Evolutionary conservation across 192 early-diverging fungal species (phyloP).

Genomic region (Allomyces arbusculus): DNA sequence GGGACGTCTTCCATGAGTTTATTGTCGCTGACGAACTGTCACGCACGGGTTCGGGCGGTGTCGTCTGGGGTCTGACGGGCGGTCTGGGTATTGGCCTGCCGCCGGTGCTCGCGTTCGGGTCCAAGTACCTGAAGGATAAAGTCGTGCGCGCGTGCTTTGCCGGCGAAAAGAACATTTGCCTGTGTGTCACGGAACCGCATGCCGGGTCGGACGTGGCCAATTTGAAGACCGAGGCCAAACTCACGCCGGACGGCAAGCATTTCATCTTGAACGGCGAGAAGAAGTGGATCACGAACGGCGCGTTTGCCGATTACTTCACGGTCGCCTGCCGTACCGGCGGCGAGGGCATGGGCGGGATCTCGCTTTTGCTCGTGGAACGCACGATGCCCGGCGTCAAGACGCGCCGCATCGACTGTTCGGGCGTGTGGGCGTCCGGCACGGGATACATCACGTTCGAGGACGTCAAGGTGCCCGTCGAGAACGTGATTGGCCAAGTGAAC

Average conservation of each 20-base stretch:
- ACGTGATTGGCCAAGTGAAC: slow-evolving; percentile 68
- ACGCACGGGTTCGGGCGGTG: slow-evolving; percentile 61
- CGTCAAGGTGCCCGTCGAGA: slow-evolving; percentile 65
- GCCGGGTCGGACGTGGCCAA: slow-evolving; percentile 57
- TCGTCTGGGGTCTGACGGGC: slow-evolving; percentile 55
- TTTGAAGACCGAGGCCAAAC: slow-evolving; percentile 40
- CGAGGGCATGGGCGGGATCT: slow-evolving; percentile 55
- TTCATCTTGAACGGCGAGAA: slow-evolving; percentile 70
- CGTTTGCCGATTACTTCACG: slow-evolving; percentile 67
- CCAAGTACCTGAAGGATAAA: slow-evolving; percentile 41
- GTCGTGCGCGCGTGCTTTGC: slow-evolving; percentile 39
- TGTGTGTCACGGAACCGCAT: slow-evolving; percentile 59
- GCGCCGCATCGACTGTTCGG: slow-evolving; percentile 62
- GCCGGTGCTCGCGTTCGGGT: slow-evolving; percentile 47
- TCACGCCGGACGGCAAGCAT: slow-evolving; percentile 40
- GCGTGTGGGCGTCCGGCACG: slow-evolving; percentile 63
- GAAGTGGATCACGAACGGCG: slow-evolving; percentile 71
- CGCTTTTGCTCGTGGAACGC: slow-evolving; percentile 50
- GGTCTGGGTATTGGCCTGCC: slow-evolving; percentile 59
- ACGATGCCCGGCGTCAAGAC: slow-evolving; percentile 53
- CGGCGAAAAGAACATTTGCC: slow-evolving; percentile 60
- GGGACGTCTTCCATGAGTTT: slow-evolving; percentile 46
- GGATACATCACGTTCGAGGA: slow-evolving; percentile 64
- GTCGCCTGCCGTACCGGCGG: slow-evolving; percentile 58
- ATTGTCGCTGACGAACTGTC: slow-evolving; percentile 61